These are phyloP conservation scores for Myochromella boudieri DNA, from an alignment of 768 basidiomycete genomes.

Conservation along the genomic window DNA sequence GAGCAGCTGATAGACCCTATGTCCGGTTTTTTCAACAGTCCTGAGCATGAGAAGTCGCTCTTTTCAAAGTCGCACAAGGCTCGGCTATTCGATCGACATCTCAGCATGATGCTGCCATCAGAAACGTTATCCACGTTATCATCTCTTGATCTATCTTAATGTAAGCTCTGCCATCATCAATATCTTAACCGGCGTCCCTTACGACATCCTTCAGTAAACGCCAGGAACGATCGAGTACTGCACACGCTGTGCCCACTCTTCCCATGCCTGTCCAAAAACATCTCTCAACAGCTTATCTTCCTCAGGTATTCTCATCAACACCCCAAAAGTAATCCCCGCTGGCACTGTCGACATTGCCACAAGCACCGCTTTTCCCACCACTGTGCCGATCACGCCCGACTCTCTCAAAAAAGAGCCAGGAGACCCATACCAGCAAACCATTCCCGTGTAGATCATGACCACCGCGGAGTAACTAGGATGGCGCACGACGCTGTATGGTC, in stretches of 20 bases:
- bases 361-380: conserved; percentile 18
- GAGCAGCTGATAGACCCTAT: no score
- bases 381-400: conserved; percentile 27
- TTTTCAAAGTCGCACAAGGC: no score
- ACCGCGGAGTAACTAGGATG: conserved; percentile 33
- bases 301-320: conserved; percentile 18
- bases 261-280: conserved; percentile 30
- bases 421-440: conserved; percentile 29
- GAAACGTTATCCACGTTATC: no score
- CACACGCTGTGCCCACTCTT: conserved; percentile 22
- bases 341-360: conserved; percentile 8
- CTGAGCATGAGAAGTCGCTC: no score
- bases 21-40: no score
- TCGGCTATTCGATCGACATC: no score
- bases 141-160: no score
- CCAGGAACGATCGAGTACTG: conserved; percentile 26
- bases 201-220: not conserved
- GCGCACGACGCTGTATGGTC: conserved; percentile 32
- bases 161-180: no score
- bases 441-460: conserved; percentile 26
- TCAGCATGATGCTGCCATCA: no score
- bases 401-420: conserved; percentile 30
- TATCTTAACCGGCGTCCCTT: no score
- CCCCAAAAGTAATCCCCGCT: conserved; percentile 13
- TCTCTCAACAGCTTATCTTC: conserved; percentile 27